These are phyloP conservation scores for Hippophae tibetana DNA, from an alignment of 306 rosid species.

Conservation along the genomic window DNA sequence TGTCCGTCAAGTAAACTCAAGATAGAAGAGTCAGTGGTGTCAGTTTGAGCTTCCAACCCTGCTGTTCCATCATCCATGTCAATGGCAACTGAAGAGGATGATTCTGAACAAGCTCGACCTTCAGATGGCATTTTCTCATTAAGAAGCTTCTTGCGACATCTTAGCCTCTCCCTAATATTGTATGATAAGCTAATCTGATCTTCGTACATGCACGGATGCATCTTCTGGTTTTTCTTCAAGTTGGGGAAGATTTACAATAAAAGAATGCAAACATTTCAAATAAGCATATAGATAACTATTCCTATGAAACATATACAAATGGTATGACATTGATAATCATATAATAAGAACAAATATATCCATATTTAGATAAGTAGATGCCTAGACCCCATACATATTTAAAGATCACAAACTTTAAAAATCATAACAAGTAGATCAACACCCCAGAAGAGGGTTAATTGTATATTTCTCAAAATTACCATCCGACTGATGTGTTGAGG, in stretches of 20 bases:
- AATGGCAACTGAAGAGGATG: constrained; percentile 23
- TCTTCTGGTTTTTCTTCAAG: constrained; percentile 51
- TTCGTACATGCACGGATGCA: constrained; percentile 70
- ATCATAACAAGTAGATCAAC: too few relatives aligned
- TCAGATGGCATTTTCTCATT: constrained; percentile 18
- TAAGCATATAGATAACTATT: not conserved
- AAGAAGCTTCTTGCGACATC: constrained; percentile 21
- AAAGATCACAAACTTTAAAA: too few relatives aligned
- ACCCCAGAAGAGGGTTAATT: too few relatives aligned
- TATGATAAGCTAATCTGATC: constrained; percentile 37
- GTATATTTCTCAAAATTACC: too few relatives aligned
- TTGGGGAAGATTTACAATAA: constrained; percentile 9
- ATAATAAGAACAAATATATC: not conserved
- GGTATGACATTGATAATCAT: not conserved
- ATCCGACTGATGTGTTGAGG: too few relatives aligned
- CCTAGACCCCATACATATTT: too few relatives aligned
- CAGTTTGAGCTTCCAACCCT: constrained; percentile 14
- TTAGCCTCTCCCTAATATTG: constrained; percentile 58
- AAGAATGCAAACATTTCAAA: constrained; percentile 13
- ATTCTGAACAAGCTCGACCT: constrained; percentile 20
- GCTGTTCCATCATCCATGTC: constrained; percentile 6
- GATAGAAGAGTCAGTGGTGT: constrained; percentile 19
- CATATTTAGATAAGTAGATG: not conserved
- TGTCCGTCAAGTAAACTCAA: constrained; percentile 15
- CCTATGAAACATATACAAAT: not conserved